These are phyloP conservation scores for Camelina laxa DNA, from an alignment of 345 rosid species.

Conservation along the genomic window DNA sequence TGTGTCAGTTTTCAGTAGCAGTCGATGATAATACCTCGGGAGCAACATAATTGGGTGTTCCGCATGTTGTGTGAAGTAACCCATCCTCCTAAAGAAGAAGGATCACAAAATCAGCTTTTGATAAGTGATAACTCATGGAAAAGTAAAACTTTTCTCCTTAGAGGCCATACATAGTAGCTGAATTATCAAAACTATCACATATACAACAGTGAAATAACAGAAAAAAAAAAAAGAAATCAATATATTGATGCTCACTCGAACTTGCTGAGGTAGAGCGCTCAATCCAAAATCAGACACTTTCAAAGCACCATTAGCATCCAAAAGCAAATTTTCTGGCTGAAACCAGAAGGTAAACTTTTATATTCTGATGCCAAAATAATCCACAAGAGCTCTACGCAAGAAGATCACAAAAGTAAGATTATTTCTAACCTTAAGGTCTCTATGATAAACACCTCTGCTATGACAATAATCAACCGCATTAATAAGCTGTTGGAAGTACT, in stretches of 20 bases:
- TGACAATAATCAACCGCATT: constrained; percentile 98
- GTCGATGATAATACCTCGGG: constrained; percentile 78
- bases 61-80: constrained; percentile 96
- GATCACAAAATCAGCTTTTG: constrained; percentile 28
- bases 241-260: constrained; percentile 63
- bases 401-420: not conserved
- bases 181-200: constrained; percentile 8
- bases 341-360: constrained; percentile 9
- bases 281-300: constrained; percentile 98
- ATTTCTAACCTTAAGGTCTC: constrained; percentile 82
- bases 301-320: constrained; percentile 84
- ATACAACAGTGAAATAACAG: not conserved
- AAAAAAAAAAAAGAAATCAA: constrained; percentile 12
- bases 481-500: constrained; percentile 94
- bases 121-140: not conserved
- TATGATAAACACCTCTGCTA: constrained; percentile 91
- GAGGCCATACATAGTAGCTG: constrained; percentile 21
- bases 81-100: constrained; percentile 81
- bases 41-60: constrained; percentile 99
- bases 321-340: constrained; percentile 96
- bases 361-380: not conserved
- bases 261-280: constrained; percentile 99
- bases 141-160: not conserved
- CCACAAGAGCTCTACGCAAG: constrained; percentile 3
- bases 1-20: constrained; percentile 25